Evolutionary conservation across 164 flowering plant genomes (phyloP), one percentile per base, ranked within the genome.

Genomic region (Aristolochia fimbriata): DNA sequence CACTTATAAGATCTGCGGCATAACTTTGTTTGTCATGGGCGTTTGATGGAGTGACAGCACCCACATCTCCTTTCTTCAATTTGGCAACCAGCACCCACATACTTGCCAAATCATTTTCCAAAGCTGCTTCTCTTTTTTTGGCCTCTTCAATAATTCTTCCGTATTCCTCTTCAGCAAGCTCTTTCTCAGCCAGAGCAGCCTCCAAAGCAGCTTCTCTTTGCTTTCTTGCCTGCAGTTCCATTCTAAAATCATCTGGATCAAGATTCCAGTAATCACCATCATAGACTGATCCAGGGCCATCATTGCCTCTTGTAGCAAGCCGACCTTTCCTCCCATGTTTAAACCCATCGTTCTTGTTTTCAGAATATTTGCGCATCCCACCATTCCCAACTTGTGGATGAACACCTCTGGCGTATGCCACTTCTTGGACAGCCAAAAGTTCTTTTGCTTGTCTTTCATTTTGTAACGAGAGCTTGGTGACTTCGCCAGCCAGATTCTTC

Each of bases 61-160:
- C 71, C 65, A 79, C 81, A 8, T 70, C 83, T 16, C 81, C 92
- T 74, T 83, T 94, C 78, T 91, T 94, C 67, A 94, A 75, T 74
- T 87, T 83, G 10, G 99, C 96, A 80, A 91, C 97, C 65, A 88
- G 91, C 55, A 91, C 97, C 99, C 96, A 87, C 99, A 91, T 94
- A 68, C 86, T 88, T 51, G 97, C 96, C 60, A 94, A 74, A 77
- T 94, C 99, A 75, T 88, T 94, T 74, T 94, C 99, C 65, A 94
- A 51, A 60, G 87, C 84, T 59, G 78, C 80, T 75, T 91, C 99
- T 68, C 87, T 78, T 68, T 66, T 81, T 83, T 82, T 88, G 19
- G 90, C 81, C 60, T 85, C 97, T 54, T 87, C 97, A 66, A 69
- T 61, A 68, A 78, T 86, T 65, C 77, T 84, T 73, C 79, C 64